phyloP scores from a whole-genome alignment of 441 rosid genomes.

The Croton laevigatus region DNA sequence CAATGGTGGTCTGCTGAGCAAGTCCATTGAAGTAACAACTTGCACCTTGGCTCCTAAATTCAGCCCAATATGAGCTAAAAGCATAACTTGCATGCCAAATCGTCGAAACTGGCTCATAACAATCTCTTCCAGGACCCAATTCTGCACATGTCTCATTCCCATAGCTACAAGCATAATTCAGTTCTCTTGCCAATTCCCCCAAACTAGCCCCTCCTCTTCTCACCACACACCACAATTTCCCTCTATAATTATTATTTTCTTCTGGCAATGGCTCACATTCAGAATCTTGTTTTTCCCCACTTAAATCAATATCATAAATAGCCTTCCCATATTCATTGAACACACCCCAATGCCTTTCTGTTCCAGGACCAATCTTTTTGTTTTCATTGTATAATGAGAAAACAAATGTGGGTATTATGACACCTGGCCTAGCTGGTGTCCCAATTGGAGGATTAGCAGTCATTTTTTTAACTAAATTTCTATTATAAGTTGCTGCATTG shows the following conservation, averaged over 20 bases:
- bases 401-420: slow-evolving; percentile 52
- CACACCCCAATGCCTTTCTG: slow-evolving; percentile 84
- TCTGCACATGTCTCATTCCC: slow-evolving; percentile 59
- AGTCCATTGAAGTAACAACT: slow-evolving; percentile 72
- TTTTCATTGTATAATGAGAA: slow-evolving; percentile 69
- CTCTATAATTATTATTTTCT: slow-evolving; percentile 51
- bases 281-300: slow-evolving; percentile 35
- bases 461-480: slow-evolving; percentile 56
- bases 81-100: slow-evolving; percentile 72
- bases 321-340: slow-evolving; percentile 44
- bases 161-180: slow-evolving; percentile 41
- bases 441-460: slow-evolving; percentile 45
- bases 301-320: slow-evolving; percentile 58
- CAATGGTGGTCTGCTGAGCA: slow-evolving; percentile 48
- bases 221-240: slow-evolving; percentile 72
- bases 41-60: slow-evolving; percentile 46
- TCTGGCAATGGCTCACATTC: slow-evolving; percentile 46
- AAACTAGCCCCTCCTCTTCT: slow-evolving; percentile 40
- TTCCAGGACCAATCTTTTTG: slow-evolving; percentile 62
- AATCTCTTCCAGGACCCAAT: slow-evolving; percentile 52
- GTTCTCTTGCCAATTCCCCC: slow-evolving; percentile 35
- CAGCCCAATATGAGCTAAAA: slow-evolving; percentile 76
- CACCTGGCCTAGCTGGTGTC: slow-evolving; percentile 71
- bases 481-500: slow-evolving; percentile 79
- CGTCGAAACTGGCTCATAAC: slow-evolving; percentile 53